A percentile compares a stretch with the other conserved stretches of the same genome.
Evolutionary conservation across 1,139 yeast genomes (phyloP).

Genomic region (Debaryomycetaceae sp.): DNA sequence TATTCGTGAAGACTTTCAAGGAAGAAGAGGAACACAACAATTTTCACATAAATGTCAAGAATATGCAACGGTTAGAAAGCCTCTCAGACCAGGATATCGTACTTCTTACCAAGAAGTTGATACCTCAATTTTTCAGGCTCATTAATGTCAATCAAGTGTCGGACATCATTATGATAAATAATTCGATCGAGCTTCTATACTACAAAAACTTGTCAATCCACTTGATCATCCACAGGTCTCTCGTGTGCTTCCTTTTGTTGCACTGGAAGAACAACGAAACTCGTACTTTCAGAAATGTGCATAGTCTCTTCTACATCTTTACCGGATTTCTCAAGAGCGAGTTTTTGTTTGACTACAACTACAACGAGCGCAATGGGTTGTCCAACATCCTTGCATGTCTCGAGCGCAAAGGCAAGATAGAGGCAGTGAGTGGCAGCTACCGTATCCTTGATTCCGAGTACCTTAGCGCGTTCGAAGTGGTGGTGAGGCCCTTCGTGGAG

Average conservation of each 20-base stretch:
- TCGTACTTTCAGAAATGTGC: conserved; percentile 18
- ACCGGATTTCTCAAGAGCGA: conserved; percentile 43
- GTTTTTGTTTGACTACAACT: conserved; percentile 44
- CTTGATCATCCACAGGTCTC: conserved; percentile 35
- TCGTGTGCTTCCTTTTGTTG: conserved; percentile 30
- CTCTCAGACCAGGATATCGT: conserved; percentile 14
- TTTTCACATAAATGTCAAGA: conserved; percentile 16
- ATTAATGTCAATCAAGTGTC: conserved; percentile 28
- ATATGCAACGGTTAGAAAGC: conserved; percentile 13
- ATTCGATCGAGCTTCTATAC: conserved; percentile 41
- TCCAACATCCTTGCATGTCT: conserved; percentile 29
- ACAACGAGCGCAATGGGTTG: conserved; percentile 28
- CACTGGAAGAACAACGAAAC: conserved; percentile 10
- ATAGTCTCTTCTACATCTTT: conserved; percentile 30
- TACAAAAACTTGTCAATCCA: conserved; percentile 44
- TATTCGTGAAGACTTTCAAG: conserved; percentile 19
- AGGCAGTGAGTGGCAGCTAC: conserved; percentile 15
- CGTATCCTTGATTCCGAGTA: conserved; percentile 21
- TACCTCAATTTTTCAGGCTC: conserved; percentile 33
- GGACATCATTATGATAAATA: conserved; percentile 26
- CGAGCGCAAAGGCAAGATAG: conserved; percentile 10
- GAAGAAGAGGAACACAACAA: conserved; percentile 18
- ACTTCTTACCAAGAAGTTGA: conserved; percentile 24
- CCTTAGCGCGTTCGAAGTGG: conserved; percentile 23
- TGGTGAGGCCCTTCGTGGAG: conserved; percentile 40